Evolutionary conservation across 805 yeast genomes (phyloP), one percentile per base, ranked within the genome.

Genomic region (Metschnikowia santaceciliae): DNA sequence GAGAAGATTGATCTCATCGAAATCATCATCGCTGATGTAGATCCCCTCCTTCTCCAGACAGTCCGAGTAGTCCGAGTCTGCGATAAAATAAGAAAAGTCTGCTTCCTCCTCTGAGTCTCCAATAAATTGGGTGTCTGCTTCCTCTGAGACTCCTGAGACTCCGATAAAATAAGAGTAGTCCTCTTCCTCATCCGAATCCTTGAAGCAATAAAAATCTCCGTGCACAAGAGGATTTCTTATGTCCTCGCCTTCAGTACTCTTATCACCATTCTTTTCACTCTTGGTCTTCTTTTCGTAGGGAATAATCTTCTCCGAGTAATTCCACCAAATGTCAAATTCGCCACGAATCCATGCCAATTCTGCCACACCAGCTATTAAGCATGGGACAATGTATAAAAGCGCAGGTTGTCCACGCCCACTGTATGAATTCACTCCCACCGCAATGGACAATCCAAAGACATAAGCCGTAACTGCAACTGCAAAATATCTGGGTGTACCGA

Each of bases 381-480:
- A 39, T 4, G 90, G 90, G 3, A 82, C 82, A 23, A 85, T 63
- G 60, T 83, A 85, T 17, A 86, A 61, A 54, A 86, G 66, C 0
- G 90, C 90, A 1, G 90, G 90, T 64, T 84, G 90, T 0, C 83
- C 88, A 10, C 59, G 62, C 1, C 73, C 58, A 53, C 59, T 78
- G 3, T 59, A 46, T 32, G 68, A 66, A 46, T 78, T 62, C 3
- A 73, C 78, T 2, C 53, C 56, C 45, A 76, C 64, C 1, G 89
- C 79, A 0, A 60, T 44, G 0, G 63, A 20, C 37, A 85, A 60
- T 0, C 82, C 84, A n/a, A 71, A 4, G 0, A 66, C 49, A 61
- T 85, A 85, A 10, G 80, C 74, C 2, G 71, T 35, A n/a, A 83
- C 20, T 2, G 81, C 70, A 3, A 70, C 56, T 1, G 42, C 47